Evolutionary conservation across 2,329 filamentous ascomycete species (phyloP).

Genomic region (Clonostachys byssicola): DNA sequence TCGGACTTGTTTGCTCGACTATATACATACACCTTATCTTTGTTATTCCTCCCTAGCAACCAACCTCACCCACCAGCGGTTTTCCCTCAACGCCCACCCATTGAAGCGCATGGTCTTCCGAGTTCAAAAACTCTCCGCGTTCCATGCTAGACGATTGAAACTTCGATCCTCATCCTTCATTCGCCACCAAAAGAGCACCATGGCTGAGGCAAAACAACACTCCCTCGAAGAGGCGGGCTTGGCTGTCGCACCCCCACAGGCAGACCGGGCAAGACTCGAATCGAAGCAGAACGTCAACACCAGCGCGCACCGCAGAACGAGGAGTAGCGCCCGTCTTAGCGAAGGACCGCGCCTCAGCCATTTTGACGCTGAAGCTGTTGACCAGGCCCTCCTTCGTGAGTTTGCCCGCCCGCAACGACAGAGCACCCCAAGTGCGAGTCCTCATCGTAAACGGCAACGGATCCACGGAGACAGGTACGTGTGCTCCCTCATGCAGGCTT

Average conservation of each 20-base stretch:
- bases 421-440: constrained; percentile 47
- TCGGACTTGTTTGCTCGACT: constrained; percentile 12
- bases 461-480: constrained; percentile 58
- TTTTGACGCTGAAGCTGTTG: constrained; percentile 45
- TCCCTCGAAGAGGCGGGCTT: constrained; percentile 23
- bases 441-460: constrained; percentile 54
- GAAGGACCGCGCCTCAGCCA: constrained; percentile 27
- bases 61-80: too few species aligned
- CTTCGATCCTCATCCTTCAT: too few species aligned
- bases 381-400: constrained; percentile 46
- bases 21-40: constrained; percentile 15
- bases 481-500: neutral
- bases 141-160: too few species aligned
- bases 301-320: constrained; percentile 20
- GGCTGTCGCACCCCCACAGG: constrained; percentile 34
- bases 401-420: constrained; percentile 46
- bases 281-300: constrained; percentile 31
- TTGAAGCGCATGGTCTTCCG: too few species aligned
- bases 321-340: constrained; percentile 25
- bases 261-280: constrained; percentile 37
- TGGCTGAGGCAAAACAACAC: constrained; percentile 21
- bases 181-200: constrained; percentile 6
- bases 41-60: constrained; percentile 2
- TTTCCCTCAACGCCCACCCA: too few species aligned
- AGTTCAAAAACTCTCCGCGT: too few species aligned